Base-by-base conservation (phyloP, 768 basidiomycete species). In the Lactarius trivialis region DNA sequence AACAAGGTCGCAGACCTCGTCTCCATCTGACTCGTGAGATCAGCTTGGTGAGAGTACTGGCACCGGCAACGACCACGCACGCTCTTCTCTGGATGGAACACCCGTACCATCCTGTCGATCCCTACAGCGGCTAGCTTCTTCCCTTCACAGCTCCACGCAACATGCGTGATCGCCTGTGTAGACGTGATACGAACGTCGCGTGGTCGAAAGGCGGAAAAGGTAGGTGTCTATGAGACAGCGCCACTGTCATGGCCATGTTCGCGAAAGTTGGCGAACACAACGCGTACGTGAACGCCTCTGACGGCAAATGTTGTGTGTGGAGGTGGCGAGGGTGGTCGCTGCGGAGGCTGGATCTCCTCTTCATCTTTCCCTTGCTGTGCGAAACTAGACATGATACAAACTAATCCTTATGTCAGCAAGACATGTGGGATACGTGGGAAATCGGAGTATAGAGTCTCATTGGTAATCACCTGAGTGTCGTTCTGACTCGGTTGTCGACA, bases 61-160 rank as follows among this genome's bases (percentile, higher is more conserved):
- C 24, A 48, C 41, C n/a, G n/a, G n/a, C n/a, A n/a, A n/a, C n/a
- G n/a, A n/a, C n/a, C 53, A 76, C 85, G 71, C 70, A 90, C 89
- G 68, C 82, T 87, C 71, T 88, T 86, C 63, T 91, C 89, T 5
- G 89, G 88, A 56, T 76, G 74, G 87, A 89, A 92, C n/a, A 92
- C 73, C 66, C 90, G 77, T 12, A 84, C 83, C n/a, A 76, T 74
- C 69, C 87, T 90, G 76, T 93, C 90, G 49, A 91, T 83, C 4
- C 90, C 90, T 8, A 88, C 89, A n/a, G 84, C 88, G 1, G 87
- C 88, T 15, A 92, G 76, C 60, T 86, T 86, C 76, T 85, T 85
- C 19, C 90, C 90, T 69, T 92, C 90, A 68, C 89, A 91, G 68
- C 79, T 91, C 89, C 89, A 93, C 0, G 88, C 86, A 56, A 91